Percentiles rank a stretch among this genome's conserved stretches.
Conservation (phyloP, 106 monocot species). For the Phalaenopsis equestris region DNA sequence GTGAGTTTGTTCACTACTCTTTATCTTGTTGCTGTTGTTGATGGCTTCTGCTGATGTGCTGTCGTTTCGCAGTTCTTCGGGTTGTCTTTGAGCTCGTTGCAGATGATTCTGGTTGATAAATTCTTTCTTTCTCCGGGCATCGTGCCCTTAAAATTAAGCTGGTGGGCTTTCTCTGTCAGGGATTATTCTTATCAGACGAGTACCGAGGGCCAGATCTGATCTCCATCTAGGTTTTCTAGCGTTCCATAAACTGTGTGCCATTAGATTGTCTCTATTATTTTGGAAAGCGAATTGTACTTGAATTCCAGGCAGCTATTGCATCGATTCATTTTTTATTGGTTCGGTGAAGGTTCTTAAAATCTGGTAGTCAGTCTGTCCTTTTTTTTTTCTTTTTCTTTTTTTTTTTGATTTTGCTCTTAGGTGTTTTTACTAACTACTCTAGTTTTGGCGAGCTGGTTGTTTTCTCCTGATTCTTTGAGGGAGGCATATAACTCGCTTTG, state of each 20-base stretch:
- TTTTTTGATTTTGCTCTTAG: too few species aligned
- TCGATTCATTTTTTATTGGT: neutral
- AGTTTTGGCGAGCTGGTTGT: neutral
- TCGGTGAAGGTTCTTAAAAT: neutral
- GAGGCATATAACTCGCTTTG: neutral
- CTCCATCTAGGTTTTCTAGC: neutral
- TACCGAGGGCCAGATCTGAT: slow-evolving; percentile 7
- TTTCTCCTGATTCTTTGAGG: neutral
- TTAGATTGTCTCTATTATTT: neutral
- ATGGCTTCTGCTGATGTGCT: neutral
- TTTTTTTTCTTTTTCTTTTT: neutral
- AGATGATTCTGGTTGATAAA: neutral
- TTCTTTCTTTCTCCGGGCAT: neutral
- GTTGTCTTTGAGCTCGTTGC: neutral
- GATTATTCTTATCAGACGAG: neutral
- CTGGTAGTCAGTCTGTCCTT: neutral
- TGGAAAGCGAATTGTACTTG: slow-evolving; percentile 4
- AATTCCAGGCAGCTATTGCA: neutral
- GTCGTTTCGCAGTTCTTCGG: neutral
- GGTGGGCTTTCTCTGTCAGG: neutral
- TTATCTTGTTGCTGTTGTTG: neutral
- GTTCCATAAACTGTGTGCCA: neutral
- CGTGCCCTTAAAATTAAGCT: neutral
- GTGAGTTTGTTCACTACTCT: neutral
- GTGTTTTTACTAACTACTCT: neutral